These are phyloP conservation scores for Metschnikowia kunwiensis DNA, from an alignment of 805 yeast genomes.

Conservation along the genomic window DNA sequence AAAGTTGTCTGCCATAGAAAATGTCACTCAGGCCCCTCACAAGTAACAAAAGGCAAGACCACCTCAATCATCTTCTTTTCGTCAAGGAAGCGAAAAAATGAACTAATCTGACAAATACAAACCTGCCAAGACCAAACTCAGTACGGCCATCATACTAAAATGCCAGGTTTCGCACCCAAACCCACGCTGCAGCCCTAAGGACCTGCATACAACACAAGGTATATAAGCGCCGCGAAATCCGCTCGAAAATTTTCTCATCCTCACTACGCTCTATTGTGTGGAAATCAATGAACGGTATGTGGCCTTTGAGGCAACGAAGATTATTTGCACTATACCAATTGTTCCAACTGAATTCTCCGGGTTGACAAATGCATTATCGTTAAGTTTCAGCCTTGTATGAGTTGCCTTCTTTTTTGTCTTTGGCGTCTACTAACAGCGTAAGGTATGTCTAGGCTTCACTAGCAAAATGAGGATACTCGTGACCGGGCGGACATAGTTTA, in stretches of 20 bases:
- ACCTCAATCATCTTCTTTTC: too few species aligned
- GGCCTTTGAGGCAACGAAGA: constrained; percentile 36
- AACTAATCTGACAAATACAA: too few species aligned
- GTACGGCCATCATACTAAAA: too few species aligned
- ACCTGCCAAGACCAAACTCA: too few species aligned
- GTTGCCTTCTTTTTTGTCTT: constrained; percentile 22
- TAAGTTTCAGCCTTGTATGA: constrained; percentile 66
- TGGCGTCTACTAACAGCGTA: constrained; percentile 10
- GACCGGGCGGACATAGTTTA: constrained; percentile 52
- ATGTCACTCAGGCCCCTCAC: too few species aligned
- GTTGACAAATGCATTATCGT: constrained; percentile 55
- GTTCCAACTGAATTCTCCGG: constrained; percentile 54
- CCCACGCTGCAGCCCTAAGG: too few species aligned
- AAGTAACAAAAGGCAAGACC: too few species aligned
- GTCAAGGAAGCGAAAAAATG: too few species aligned
- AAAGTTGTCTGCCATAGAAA: too few species aligned
- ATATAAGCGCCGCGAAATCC: too few species aligned
- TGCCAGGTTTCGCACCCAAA: too few species aligned
- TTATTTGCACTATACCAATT: constrained; percentile 53
- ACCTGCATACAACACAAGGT: too few species aligned
- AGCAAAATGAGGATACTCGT: constrained; percentile 40
- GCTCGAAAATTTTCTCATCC: constrained; percentile 1
- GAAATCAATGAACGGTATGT: constrained; percentile 28
- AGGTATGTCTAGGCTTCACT: constrained; percentile 17
- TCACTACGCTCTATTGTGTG: constrained; percentile 17